Conservation (phyloP, 345 rosid species). For the Eucalyptus paniculata region DNA sequence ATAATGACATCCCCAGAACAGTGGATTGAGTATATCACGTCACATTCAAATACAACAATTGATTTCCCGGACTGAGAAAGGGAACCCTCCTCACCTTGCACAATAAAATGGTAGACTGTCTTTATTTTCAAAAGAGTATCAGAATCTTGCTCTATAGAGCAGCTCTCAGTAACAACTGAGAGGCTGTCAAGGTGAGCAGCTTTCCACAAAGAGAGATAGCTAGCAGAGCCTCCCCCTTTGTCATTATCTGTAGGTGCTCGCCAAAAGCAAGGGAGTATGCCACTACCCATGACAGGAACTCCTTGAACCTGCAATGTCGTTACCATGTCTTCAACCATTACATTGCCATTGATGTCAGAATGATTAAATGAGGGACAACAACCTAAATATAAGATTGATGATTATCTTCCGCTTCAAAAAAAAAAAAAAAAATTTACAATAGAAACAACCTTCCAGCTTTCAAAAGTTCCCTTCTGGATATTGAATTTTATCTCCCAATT, state of each 20-base stretch:
- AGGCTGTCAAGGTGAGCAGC: constrained; percentile 46
- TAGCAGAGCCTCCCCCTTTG: constrained; percentile 70
- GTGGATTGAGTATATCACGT: constrained; percentile 42
- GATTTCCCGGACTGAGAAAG: constrained; percentile 1
- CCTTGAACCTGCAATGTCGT: constrained; percentile 53
- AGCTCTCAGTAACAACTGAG: constrained; percentile 44
- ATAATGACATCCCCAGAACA: constrained; percentile 73
- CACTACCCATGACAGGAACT: constrained; percentile 47
- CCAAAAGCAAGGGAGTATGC: constrained; percentile 90
- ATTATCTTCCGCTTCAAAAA: not conserved
- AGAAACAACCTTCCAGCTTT: constrained; percentile 74
- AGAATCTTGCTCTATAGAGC: constrained; percentile 31
- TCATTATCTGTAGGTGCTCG: constrained; percentile 96
- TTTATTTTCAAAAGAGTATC: constrained; percentile 36
- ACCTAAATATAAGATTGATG: not conserved
- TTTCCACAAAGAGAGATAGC: constrained; percentile 85
- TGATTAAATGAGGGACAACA: not conserved
- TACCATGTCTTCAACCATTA: not conserved
- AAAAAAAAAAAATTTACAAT: not conserved
- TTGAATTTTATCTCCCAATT: constrained; percentile 66
- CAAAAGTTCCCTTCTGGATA: constrained; percentile 44
- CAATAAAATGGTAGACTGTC: constrained; percentile 32
- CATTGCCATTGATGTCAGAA: not conserved
- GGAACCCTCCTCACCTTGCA: constrained; percentile 2
- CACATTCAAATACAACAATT: constrained; percentile 38